These are phyloP conservation scores for Plectranthus barbatus DNA, from an alignment of 257 asterid species.

Conservation along the genomic window DNA sequence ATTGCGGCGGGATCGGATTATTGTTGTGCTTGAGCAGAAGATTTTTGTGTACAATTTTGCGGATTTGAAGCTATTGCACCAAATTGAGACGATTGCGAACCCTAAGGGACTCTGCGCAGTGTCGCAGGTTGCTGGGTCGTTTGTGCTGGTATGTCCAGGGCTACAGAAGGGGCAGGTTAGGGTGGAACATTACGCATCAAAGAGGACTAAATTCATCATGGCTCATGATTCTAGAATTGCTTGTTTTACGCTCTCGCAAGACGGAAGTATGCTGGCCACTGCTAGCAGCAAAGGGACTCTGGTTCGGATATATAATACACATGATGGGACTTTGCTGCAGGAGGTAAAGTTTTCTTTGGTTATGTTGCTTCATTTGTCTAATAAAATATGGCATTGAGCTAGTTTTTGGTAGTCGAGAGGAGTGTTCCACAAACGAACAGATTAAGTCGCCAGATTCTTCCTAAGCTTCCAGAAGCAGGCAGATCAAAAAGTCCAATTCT, in stretches of 20 bases:
- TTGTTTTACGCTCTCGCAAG: conserved; percentile 68
- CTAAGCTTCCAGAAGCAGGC: no score
- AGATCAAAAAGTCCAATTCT: no score
- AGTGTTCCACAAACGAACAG: background rate
- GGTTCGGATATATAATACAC: conserved; percentile 64
- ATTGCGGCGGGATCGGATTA: conserved; percentile 60
- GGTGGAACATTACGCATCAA: conserved; percentile 71
- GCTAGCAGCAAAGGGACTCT: conserved; percentile 85
- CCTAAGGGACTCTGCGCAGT: conserved; percentile 84
- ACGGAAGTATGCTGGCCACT: conserved; percentile 76
- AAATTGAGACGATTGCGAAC: conserved; percentile 75
- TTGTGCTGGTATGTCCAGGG: conserved; percentile 82
- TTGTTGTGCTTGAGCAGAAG: conserved; percentile 70
- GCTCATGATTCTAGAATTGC: conserved; percentile 80
- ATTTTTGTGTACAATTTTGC: conserved; percentile 74
- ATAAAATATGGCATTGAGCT: no score
- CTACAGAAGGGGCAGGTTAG: conserved; percentile 83
- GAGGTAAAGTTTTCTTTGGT: conserved; percentile 40
- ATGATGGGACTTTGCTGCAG: conserved; percentile 79
- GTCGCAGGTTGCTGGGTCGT: conserved; percentile 63
- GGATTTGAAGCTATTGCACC: conserved; percentile 75
- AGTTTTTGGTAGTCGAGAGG: background rate
- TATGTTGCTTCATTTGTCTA: background rate
- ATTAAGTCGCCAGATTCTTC: background rate
- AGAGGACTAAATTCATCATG: conserved; percentile 63